A percentile compares a stretch with the other conserved stretches of the same genome.
phyloP scores from a whole-genome alignment of 805 yeast species.

The Saccharomycopsis amapae region DNA sequence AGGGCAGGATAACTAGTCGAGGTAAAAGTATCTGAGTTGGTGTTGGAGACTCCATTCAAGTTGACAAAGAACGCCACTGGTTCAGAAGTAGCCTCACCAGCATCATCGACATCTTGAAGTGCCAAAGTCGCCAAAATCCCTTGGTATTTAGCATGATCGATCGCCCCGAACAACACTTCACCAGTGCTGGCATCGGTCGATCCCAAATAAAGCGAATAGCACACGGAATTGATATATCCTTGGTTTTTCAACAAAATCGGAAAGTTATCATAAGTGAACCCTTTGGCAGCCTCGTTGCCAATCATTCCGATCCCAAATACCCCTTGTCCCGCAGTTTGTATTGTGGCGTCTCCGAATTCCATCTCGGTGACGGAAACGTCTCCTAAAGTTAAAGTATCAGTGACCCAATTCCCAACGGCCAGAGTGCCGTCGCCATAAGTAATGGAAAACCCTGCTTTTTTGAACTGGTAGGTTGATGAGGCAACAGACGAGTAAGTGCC shows the following conservation, averaged over 20 bases:
- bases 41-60: constrained; percentile 29
- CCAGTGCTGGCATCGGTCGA: constrained; percentile 26
- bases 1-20: constrained; percentile 30
- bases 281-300: constrained; percentile 26
- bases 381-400: constrained; percentile 16
- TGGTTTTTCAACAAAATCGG: constrained; percentile 31
- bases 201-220: constrained; percentile 43
- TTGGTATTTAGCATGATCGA: constrained; percentile 42
- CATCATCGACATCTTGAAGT: constrained; percentile 16
- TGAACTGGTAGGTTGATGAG: constrained; percentile 32
- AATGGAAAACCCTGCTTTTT: constrained; percentile 31
- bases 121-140: constrained; percentile 35
- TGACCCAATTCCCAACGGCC: constrained; percentile 46
- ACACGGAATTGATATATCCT: constrained; percentile 35
- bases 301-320: constrained; percentile 18
- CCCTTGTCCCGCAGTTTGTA: constrained; percentile 16
- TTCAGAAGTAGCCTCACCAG: constrained; percentile 30
- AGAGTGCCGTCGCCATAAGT: constrained; percentile 42
- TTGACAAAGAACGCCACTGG: constrained; percentile 22
- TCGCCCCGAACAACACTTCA: constrained; percentile 47
- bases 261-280: constrained; percentile 24
- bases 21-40: constrained; percentile 34
- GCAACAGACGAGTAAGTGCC: constrained; percentile 33
- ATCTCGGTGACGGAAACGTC: constrained; percentile 13
- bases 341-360: constrained; percentile 18